These are phyloP conservation scores for Ambrosiella beaveri DNA, from an alignment of 2,329 filamentous ascomycete genomes.

Conservation along the genomic window DNA sequence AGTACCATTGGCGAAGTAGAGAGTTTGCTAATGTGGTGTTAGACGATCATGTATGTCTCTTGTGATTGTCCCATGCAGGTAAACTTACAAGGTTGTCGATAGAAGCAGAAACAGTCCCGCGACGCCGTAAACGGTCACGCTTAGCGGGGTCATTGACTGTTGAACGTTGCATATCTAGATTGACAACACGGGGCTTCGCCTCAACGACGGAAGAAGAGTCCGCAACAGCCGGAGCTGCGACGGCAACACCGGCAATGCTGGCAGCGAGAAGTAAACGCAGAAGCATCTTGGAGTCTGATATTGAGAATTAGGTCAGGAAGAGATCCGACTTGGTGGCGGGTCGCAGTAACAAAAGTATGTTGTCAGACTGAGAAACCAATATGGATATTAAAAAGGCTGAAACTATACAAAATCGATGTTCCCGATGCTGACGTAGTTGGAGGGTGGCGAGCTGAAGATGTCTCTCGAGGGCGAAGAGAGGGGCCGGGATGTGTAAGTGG, in stretches of 20 bases:
- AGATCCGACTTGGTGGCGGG: too few species aligned
- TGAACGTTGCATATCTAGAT: conserved; percentile 25
- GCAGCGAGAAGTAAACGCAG: conserved; percentile 5
- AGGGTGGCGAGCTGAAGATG: neutral
- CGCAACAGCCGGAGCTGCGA: conserved; percentile 1
- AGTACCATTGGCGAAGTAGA: conserved; percentile 47
- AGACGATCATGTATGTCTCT: conserved; percentile 12
- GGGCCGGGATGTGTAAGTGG: neutral
- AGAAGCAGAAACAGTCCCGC: conserved; percentile 25
- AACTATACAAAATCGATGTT: too few species aligned
- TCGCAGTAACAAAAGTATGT: too few species aligned
- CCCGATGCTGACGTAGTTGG: too few species aligned
- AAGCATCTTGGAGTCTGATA: neutral
- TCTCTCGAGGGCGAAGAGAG: neutral
- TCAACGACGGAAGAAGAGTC: conserved; percentile 3
- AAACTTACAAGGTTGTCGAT: conserved; percentile 38
- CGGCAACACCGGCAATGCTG: conserved; percentile 1
- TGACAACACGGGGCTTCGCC: conserved; percentile 28
- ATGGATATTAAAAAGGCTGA: too few species aligned
- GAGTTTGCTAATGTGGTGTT: conserved; percentile 29
- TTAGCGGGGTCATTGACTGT: conserved; percentile 24
- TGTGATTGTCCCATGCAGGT: neutral
- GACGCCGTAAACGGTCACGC: conserved; percentile 28
- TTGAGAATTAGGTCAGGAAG: too few species aligned
- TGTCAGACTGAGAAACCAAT: too few species aligned